Evolutionary conservation across 2,329 filamentous ascomycete species (phyloP).

Genomic region (Ophiostoma populinum): DNA sequence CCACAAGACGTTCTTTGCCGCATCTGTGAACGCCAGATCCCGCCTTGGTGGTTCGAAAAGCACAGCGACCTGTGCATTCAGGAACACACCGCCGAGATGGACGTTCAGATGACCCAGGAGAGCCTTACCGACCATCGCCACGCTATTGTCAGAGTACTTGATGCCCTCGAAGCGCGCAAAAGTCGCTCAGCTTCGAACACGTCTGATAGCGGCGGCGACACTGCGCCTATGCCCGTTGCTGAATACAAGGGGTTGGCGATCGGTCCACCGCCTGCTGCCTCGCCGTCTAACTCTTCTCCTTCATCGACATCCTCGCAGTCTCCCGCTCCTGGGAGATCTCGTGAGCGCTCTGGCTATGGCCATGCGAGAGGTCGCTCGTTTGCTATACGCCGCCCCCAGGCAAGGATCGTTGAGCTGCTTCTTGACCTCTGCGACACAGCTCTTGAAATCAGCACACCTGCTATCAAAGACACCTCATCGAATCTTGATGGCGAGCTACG

Average conservation of each 20-base stretch:
- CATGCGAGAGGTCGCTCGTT: constrained; percentile 75
- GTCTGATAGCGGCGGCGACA: constrained; percentile 20
- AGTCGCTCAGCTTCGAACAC: constrained; percentile 37
- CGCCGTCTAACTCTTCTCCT: constrained; percentile 34
- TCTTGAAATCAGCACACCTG: constrained; percentile 82
- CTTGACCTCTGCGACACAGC: constrained; percentile 93
- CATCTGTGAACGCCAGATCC: constrained; percentile 93
- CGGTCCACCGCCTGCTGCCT: constrained; percentile 40
- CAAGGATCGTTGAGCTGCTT: constrained; percentile 84
- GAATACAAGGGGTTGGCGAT: constrained; percentile 85
- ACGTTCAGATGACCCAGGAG: constrained; percentile 91
- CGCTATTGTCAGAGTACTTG: constrained; percentile 84
- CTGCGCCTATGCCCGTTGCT: constrained; percentile 34
- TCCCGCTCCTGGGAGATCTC: constrained; percentile 54
- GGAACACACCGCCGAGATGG: constrained; percentile 93
- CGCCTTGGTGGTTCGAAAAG: constrained; percentile 99
- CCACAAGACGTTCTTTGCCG: constrained; percentile 79
- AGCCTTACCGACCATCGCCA: constrained; percentile 83
- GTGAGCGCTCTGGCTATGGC: constrained; percentile 55
- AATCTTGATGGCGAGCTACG: constrained; percentile 60
- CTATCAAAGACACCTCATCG: constrained; percentile 67
- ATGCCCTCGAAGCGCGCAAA: constrained; percentile 69
- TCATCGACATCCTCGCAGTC: constrained; percentile 40
- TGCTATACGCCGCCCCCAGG: constrained; percentile 73
- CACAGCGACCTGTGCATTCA: constrained; percentile 92